A percentile compares a stretch with the other conserved stretches of the same genome.
These are phyloP conservation scores for Magnusiomyces suaveolens DNA, from an alignment of 1,139 yeast genomes.

Conservation along the genomic window DNA sequence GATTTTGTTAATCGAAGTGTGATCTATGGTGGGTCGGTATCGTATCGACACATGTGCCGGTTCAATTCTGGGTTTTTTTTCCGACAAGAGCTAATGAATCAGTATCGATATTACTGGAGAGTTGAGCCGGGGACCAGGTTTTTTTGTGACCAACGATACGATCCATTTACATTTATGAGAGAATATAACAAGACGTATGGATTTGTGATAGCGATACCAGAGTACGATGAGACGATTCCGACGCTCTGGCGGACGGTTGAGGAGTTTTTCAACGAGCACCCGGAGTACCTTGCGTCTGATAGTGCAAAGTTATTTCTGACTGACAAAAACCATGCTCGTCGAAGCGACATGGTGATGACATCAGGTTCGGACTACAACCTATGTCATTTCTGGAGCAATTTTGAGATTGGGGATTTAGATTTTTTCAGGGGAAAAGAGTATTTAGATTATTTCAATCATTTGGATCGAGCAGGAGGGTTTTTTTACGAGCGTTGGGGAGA, in stretches of 20 bases:
- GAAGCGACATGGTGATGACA: constrained; percentile 33
- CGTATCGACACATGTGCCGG: constrained; percentile 78
- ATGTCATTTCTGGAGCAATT: constrained; percentile 95
- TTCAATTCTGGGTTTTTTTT: constrained; percentile 78
- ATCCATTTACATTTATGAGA: constrained; percentile 78
- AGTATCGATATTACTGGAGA: constrained; percentile 82
- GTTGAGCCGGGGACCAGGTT: constrained; percentile 88
- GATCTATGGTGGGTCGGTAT: constrained; percentile 64
- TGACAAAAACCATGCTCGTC: constrained; percentile 37
- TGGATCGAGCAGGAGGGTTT: constrained; percentile 73
- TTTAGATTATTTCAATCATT: constrained; percentile 53
- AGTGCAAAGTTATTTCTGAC: constrained; percentile 64
- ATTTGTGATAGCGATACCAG: constrained; percentile 68
- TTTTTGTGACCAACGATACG: constrained; percentile 55
- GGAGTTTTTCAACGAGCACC: constrained; percentile 49
- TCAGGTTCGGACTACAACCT: constrained; percentile 53
- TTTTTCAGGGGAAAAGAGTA: constrained; percentile 71
- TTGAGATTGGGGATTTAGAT: constrained; percentile 74
- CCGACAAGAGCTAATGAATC: constrained; percentile 54
- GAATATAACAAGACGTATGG: constrained; percentile 70
- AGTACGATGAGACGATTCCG: constrained; percentile 75
- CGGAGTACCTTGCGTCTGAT: constrained; percentile 55
- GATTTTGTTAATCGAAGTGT: constrained; percentile 53
- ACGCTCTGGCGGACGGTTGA: constrained; percentile 72
- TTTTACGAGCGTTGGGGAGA: constrained; percentile 93